Evolutionary conservation across 495 filamentous ascomycete genomes (phyloP), one percentile per base, ranked within the genome.

Genomic region (Bathelium albidoporum): DNA sequence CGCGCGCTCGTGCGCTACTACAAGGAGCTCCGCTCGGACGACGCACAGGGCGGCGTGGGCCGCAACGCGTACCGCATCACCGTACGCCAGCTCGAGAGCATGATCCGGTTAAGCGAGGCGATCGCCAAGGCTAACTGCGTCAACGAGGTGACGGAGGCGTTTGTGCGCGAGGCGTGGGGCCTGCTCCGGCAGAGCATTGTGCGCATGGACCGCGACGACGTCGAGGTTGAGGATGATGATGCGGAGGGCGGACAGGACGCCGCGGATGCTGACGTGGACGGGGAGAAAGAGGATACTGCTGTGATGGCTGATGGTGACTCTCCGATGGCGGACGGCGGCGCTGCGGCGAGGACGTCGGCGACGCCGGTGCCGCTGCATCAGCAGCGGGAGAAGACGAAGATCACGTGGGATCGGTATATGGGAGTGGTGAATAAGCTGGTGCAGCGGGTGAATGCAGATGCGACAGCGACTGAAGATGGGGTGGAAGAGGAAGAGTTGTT

Each of bases 41-140:
- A 99, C 69, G 89, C 93, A 0, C 94, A 97, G 73, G 94, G 94
- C 36, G 93, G 93, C 28, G 85, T 94, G 59, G 94, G 94, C 34
- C 79, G 90, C 61, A 97, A 96, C 71, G 90, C 86, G 53, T 99
- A 97, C 80, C 85, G 94, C 65, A 97, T 99, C 73, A 99, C 94
- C 0, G 95, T 97, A 43, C 81, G 94, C 68, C 94, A 99, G 74
- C 81, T 99, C 18, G 94, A 99, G 74, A 93, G 88, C 64, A 82
- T 99, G 78, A 96, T 99, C 62, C 90, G 94, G 41, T 74, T 99
- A 60, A 90, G 86, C 53, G 94, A 99, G 76, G 94, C 92, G 5
- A 95, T 99, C 62, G 95, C 94, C 58, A 97, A 97, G 74, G 90
- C 89, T 43, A 97, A 96, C 72, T 97, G 94, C 73, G 89, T 97